phyloP scores from a whole-genome alignment of 1,139 yeast species.

The Spathaspora sp. region DNA sequence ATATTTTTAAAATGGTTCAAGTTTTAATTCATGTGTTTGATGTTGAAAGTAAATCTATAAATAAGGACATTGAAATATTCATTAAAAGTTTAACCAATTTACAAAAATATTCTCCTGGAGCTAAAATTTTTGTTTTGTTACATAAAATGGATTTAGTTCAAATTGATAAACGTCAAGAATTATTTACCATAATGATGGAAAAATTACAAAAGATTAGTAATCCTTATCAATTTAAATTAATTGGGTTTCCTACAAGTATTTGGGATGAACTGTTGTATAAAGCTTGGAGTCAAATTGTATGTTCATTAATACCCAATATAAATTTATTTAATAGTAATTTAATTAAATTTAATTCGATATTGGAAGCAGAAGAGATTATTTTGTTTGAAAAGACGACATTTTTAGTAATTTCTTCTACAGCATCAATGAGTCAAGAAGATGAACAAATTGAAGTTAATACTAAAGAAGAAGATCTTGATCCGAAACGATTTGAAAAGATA shows the following conservation, averaged over 20 bases:
- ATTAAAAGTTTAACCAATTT: constrained; percentile 79
- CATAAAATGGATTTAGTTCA: constrained; percentile 98
- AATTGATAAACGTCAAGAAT: constrained; percentile 78
- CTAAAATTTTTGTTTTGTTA: constrained; percentile 84
- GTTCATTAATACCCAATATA: constrained; percentile 93
- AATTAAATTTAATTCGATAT: constrained; percentile 67
- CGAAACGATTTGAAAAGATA: constrained; percentile 91
- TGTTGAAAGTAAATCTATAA: constrained; percentile 88
- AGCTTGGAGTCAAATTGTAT: constrained; percentile 97
- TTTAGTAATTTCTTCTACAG: constrained; percentile 79
- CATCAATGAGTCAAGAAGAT: constrained; percentile 32
- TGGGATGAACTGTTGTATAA: constrained; percentile 97
- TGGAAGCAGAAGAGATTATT: constrained; percentile 89
- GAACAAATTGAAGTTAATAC: constrained; percentile 1
- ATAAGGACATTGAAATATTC: constrained; percentile 91
- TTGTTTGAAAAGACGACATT: constrained; percentile 93
- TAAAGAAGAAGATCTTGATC: constrained; percentile 51
- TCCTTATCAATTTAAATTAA: constrained; percentile 73
- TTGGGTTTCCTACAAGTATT: constrained; percentile 94
- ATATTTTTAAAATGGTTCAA: constrained; percentile 92
- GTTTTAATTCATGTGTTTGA: constrained; percentile 97
- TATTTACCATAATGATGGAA: constrained; percentile 81
- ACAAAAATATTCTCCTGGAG: constrained; percentile 84
- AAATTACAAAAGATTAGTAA: constrained; percentile 75
- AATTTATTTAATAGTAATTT: constrained; percentile 74